These are phyloP conservation scores for Clonostachys rosea DNA, from an alignment of 2,329 filamentous ascomycete genomes.

Conservation along the genomic window DNA sequence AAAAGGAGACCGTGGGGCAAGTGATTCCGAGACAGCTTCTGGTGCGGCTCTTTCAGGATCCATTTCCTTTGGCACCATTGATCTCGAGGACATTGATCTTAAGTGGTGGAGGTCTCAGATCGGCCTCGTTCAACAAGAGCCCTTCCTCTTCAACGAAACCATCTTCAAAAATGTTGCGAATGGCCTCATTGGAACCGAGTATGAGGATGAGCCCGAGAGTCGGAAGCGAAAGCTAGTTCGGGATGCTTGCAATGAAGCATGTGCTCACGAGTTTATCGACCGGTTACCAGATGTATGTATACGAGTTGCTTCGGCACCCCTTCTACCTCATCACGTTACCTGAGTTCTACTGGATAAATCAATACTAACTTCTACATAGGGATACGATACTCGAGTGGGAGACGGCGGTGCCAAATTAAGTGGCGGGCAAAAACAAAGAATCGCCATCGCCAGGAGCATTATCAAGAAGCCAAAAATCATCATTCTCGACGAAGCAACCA, in stretches of 20 bases:
- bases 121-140: constrained; percentile 64
- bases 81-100: constrained; percentile 53
- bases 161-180: constrained; percentile 60
- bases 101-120: constrained; percentile 61
- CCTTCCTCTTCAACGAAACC: constrained; percentile 63
- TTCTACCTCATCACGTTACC: neutral
- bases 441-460: constrained; percentile 69
- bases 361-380: too few species aligned
- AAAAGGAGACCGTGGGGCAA: constrained; percentile 14
- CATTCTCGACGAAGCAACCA: constrained; percentile 70
- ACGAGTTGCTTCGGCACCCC: neutral
- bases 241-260: constrained; percentile 62
- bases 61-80: constrained; percentile 47
- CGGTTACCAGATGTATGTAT: constrained; percentile 48
- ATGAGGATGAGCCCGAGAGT: constrained; percentile 47
- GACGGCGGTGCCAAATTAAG: too few species aligned
- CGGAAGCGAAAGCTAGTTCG: constrained; percentile 55
- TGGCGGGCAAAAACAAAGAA: constrained; percentile 68
- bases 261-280: constrained; percentile 65
- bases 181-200: constrained; percentile 48
- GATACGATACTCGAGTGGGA: too few species aligned
- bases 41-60: constrained; percentile 36
- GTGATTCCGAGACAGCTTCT: constrained; percentile 25
- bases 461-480: constrained; percentile 62
- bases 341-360: neutral